Conservation (phyloP, 2,329 filamentous ascomycete genomes). For the Arthrobotrys iridis region DNA sequence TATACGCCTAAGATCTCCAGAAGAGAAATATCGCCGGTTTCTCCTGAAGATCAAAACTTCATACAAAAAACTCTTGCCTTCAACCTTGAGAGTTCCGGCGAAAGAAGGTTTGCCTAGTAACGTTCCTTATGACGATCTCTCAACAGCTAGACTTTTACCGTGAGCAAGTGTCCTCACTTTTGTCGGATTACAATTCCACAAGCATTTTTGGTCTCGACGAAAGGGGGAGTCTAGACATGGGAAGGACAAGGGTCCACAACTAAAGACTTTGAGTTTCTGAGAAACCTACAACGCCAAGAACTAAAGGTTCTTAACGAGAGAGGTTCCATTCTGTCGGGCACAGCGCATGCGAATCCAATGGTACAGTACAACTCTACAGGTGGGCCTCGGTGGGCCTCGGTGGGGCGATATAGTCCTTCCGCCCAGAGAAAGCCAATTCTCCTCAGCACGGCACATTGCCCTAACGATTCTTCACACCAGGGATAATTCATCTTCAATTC, state of each 20-base stretch:
- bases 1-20: conserved; percentile 27
- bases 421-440: conserved; percentile 17
- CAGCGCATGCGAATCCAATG: conserved; percentile 43
- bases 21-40: conserved; percentile 10
- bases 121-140: conserved; percentile 38
- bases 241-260: conserved; percentile 1
- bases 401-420: conserved; percentile 12
- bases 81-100: not conserved
- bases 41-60: conserved; percentile 40
- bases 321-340: conserved; percentile 48
- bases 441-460: conserved; percentile 32
- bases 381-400: conserved; percentile 8
- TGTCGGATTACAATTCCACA: too few species aligned
- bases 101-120: conserved; percentile 19
- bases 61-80: conserved; percentile 4
- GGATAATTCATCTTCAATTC: conserved; percentile 35
- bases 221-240: conserved; percentile 9
- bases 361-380: not conserved
- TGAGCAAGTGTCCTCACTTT: not conserved
- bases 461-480: conserved; percentile 24
- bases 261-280: conserved; percentile 14
- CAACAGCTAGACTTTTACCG: not conserved
- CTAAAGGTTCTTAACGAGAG: conserved; percentile 48
- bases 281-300: conserved; percentile 32
- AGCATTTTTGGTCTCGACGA: too few species aligned